Percentiles rank a stretch among this genome's conserved stretches.
phyloP scores from a whole-genome alignment of 495 filamentous ascomycete genomes.

The Penicillium turbatum region DNA sequence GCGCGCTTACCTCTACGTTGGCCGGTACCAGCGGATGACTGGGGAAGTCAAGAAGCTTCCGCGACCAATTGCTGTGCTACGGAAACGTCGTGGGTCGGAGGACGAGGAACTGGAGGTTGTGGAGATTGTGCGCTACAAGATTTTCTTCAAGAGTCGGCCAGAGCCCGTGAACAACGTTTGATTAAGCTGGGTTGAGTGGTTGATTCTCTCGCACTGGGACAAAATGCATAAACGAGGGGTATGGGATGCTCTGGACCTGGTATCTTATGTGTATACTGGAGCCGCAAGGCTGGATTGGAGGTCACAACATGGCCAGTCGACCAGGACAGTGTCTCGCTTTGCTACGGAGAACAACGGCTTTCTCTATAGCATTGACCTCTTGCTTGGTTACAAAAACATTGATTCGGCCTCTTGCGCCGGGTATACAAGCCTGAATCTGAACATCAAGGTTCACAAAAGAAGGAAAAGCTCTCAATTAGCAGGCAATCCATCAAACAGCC shows the following conservation, averaged over 20 bases:
- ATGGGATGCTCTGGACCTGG: neutral
- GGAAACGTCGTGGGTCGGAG: constrained; percentile 13
- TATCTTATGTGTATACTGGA: neutral
- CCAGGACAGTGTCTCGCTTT: neutral
- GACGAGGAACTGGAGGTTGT: constrained; percentile 63
- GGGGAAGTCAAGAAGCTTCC: constrained; percentile 85
- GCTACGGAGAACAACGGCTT: neutral
- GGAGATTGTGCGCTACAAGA: constrained; percentile 84
- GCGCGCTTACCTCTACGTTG: constrained; percentile 79
- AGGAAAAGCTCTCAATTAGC: neutral
- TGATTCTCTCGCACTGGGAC: neutral
- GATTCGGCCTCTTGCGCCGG: neutral
- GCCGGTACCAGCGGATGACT: constrained; percentile 81
- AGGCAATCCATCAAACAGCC: neutral
- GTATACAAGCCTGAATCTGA: neutral
- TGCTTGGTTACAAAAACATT: neutral
- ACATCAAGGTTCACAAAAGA: neutral
- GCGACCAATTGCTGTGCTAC: constrained; percentile 73
- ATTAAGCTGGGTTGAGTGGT: constrained; percentile 2
- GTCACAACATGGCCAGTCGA: neutral
- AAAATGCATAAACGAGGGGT: neutral
- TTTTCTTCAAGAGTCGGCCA: constrained; percentile 80
- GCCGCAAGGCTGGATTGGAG: neutral
- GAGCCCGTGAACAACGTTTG: constrained; percentile 67
- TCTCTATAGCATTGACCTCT: neutral